A percentile compares a stretch with the other conserved stretches of the same genome.
These are phyloP conservation scores for Eutypella sp. DNA, from an alignment of 2,329 filamentous ascomycete genomes.

Conservation along the genomic window DNA sequence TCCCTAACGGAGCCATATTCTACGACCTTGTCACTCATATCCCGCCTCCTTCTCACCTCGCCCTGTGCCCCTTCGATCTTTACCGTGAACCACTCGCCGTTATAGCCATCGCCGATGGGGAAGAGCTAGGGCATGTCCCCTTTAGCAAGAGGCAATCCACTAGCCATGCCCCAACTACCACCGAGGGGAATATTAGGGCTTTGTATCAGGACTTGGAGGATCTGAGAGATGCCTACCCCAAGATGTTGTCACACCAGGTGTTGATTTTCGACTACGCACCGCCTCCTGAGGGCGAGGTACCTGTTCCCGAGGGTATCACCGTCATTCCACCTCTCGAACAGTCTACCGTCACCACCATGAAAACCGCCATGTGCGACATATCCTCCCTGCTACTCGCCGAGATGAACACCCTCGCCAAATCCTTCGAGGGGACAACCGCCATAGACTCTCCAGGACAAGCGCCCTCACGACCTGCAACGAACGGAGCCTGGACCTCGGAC, in stretches of 20 bases:
- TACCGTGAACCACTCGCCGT: constrained; percentile 81
- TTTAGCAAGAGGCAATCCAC: constrained; percentile 52
- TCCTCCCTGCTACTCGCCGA: constrained; percentile 70
- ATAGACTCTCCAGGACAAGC: constrained; percentile 70
- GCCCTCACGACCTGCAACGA: constrained; percentile 33
- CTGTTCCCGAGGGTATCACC: constrained; percentile 62
- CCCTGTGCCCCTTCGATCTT: constrained; percentile 82
- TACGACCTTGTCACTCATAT: constrained; percentile 82
- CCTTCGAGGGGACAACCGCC: constrained; percentile 65
- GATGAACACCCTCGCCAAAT: constrained; percentile 69
- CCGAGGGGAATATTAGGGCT: constrained; percentile 53
- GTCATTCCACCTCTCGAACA: constrained; percentile 64
- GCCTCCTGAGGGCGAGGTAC: constrained; percentile 42
- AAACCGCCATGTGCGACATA: constrained; percentile 74
- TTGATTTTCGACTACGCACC: constrained; percentile 71
- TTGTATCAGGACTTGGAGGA: constrained; percentile 65
- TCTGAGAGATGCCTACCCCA: constrained; percentile 67
- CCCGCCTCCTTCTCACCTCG: constrained; percentile 72
- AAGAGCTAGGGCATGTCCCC: constrained; percentile 54
- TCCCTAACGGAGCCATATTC: constrained; percentile 78
- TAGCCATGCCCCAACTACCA: constrained; percentile 43
- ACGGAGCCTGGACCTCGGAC: constrained; percentile 39
- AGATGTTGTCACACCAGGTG: constrained; percentile 71
- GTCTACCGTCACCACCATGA: constrained; percentile 73
- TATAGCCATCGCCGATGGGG: constrained; percentile 78